Evolutionary conservation across 2,329 filamentous ascomycete genomes (phyloP).

Genomic region (Colletotrichum navitas): DNA sequence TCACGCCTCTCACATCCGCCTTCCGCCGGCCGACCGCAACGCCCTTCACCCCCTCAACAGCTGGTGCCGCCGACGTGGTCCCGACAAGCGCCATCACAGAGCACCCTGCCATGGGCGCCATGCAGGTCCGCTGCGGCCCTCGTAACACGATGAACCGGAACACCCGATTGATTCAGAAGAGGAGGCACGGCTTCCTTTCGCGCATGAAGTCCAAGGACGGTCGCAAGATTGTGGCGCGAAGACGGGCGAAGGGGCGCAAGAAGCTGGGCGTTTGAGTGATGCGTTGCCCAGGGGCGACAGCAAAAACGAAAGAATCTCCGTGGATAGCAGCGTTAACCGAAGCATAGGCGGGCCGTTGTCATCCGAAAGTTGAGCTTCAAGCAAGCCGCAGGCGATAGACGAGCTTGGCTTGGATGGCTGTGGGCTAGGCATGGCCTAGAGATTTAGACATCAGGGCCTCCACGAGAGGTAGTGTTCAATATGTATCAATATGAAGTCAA

Average conservation of each 20-base stretch:
- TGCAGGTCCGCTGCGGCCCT: slow-evolving; percentile 69
- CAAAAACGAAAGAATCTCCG: neutral
- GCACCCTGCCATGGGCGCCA: slow-evolving; percentile 64
- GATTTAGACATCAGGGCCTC: slow-evolving; percentile 6
- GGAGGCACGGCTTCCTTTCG: slow-evolving; percentile 69
- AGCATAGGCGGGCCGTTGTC: no score
- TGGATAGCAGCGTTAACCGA: no score
- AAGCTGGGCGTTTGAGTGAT: slow-evolving; percentile 48
- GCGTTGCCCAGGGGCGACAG: neutral
- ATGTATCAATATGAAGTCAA: slow-evolving; percentile 39
- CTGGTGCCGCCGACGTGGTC: slow-evolving; percentile 58
- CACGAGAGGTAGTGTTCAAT: slow-evolving; percentile 16
- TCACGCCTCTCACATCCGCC: slow-evolving; percentile 50
- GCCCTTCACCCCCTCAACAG: slow-evolving; percentile 50
- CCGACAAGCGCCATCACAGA: slow-evolving; percentile 60
- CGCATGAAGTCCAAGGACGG: slow-evolving; percentile 64
- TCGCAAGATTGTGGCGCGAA: slow-evolving; percentile 64
- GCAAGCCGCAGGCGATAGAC: neutral
- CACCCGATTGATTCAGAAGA: slow-evolving; percentile 69
- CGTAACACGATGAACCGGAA: slow-evolving; percentile 68
- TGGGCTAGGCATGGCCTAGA: neutral
- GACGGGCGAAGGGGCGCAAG: slow-evolving; percentile 66
- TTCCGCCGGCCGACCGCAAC: slow-evolving; percentile 49
- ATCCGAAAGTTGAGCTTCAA: neutral
- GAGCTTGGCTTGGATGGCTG: neutral